These are phyloP conservation scores for Pythium scleroteichum DNA, from an alignment of 352 stramenopile genomes.

Conservation along the genomic window DNA sequence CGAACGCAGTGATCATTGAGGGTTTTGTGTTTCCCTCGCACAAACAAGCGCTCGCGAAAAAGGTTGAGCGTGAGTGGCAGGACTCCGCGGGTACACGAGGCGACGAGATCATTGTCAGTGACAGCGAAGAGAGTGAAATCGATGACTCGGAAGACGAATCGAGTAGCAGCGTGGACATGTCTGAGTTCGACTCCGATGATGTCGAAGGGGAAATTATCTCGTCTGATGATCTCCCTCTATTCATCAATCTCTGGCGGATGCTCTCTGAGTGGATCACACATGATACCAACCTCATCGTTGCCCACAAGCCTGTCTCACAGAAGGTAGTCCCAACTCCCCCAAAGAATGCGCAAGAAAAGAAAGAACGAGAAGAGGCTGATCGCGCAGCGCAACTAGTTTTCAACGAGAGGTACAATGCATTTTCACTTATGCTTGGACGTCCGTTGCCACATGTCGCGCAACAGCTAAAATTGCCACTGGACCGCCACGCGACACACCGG, in stretches of 20 bases:
- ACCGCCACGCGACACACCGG: constrained; percentile 55
- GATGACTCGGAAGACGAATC: constrained; percentile 51
- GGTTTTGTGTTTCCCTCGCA: constrained; percentile 84
- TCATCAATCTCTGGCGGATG: constrained; percentile 73
- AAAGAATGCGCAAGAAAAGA: constrained; percentile 36
- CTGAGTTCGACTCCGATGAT: constrained; percentile 71
- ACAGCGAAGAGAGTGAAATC: constrained; percentile 65
- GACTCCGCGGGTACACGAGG: constrained; percentile 26
- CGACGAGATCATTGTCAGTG: constrained; percentile 62
- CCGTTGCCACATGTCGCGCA: constrained; percentile 51
- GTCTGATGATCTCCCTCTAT: constrained; percentile 65
- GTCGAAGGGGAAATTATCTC: constrained; percentile 70
- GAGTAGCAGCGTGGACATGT: constrained; percentile 54
- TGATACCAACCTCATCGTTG: constrained; percentile 62
- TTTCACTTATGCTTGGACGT: constrained; percentile 61
- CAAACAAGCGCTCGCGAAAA: constrained; percentile 74
- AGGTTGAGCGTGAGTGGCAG: constrained; percentile 54
- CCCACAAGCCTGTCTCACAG: constrained; percentile 29
- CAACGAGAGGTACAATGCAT: constrained; percentile 63
- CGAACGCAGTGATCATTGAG: constrained; percentile 76
- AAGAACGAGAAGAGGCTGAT: constrained; percentile 35
- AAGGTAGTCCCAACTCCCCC: constrained; percentile 26
- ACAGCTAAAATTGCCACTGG: constrained; percentile 48
- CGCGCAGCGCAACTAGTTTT: constrained; percentile 53
- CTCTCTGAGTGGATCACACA: constrained; percentile 73